These are phyloP conservation scores for Pseudozyma tsukubaensis DNA, from an alignment of 1,284 basidiomycete species.

Conservation along the genomic window DNA sequence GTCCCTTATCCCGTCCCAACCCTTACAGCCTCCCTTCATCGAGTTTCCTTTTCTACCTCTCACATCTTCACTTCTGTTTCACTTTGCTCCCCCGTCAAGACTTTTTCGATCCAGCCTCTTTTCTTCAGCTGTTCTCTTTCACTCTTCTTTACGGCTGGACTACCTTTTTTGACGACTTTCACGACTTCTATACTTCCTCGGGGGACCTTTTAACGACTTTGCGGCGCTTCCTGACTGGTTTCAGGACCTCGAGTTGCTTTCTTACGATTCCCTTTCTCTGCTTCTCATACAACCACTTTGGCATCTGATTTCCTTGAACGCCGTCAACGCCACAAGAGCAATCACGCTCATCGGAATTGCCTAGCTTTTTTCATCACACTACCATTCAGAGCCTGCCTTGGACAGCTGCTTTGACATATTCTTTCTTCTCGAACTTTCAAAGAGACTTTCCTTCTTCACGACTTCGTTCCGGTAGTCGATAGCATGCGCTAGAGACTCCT, in stretches of 20 bases:
- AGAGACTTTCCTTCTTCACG: background rate
- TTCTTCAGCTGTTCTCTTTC: constrained; percentile 11
- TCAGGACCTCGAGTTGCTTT: constrained; percentile 12
- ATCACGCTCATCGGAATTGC: too few species aligned
- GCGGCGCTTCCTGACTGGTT: constrained; percentile 17
- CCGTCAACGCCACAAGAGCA: background rate
- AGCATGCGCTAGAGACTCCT: background rate
- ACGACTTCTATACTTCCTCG: constrained; percentile 11
- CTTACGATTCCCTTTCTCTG: constrained; percentile 10
- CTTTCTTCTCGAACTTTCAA: background rate
- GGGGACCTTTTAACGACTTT: background rate
- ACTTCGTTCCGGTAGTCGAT: background rate
- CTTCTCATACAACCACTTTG: background rate
- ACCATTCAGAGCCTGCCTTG: too few species aligned
- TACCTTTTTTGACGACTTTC: constrained; percentile 3
- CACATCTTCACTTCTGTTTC: constrained; percentile 4
- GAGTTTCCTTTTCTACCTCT: constrained; percentile 1
- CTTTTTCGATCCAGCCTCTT: constrained; percentile 17
- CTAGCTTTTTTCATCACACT: too few species aligned
- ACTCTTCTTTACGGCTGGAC: constrained; percentile 22
- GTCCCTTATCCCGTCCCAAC: background rate
- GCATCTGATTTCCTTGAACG: background rate
- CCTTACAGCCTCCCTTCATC: constrained; percentile 4
- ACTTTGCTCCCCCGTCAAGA: constrained; percentile 2
- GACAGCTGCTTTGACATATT: too few species aligned